These are phyloP conservation scores for Trichoderma guizhouense DNA, from an alignment of 2,329 filamentous ascomycete genomes.

Conservation along the genomic window DNA sequence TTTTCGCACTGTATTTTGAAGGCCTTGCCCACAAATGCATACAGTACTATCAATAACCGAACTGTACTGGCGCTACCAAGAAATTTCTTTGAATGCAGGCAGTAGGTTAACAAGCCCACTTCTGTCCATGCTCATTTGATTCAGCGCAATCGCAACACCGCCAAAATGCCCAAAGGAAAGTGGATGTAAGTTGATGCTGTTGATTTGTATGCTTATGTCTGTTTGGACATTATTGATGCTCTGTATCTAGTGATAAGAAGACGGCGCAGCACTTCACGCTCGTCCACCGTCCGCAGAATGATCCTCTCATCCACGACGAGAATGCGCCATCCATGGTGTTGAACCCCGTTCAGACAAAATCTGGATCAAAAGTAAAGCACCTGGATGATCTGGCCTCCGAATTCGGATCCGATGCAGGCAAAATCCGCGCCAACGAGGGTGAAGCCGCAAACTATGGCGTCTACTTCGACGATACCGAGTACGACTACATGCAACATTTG, in stretches of 20 bases:
- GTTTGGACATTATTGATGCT: background rate
- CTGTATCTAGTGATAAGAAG: constrained; percentile 70
- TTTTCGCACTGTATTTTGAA: constrained; percentile 30
- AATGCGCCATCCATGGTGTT: constrained; percentile 87
- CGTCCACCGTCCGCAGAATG: constrained; percentile 94
- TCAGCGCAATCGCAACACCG: constrained; percentile 20
- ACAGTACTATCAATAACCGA: constrained; percentile 31
- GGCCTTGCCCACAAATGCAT: background rate
- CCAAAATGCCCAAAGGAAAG: constrained; percentile 70
- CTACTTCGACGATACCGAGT: constrained; percentile 90
- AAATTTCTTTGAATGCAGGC: constrained; percentile 27
- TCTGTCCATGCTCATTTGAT: constrained; percentile 13
- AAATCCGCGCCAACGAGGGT: constrained; percentile 83
- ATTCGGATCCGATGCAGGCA: constrained; percentile 63
- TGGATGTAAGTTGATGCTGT: constrained; percentile 53
- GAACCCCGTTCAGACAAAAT: constrained; percentile 56
- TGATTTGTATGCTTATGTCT: background rate
- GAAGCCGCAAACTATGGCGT: constrained; percentile 93
- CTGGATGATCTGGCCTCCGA: constrained; percentile 74
- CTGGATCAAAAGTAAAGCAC: constrained; percentile 55
- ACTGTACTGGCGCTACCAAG: constrained; percentile 27
- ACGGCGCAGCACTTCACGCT: constrained; percentile 89
- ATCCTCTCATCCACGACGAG: constrained; percentile 92
- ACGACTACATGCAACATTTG: constrained; percentile 99
- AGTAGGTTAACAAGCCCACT: constrained; percentile 20